Conservation (phyloP, 805 yeast genomes). For the Hanseniaspora occidentalis region DNA sequence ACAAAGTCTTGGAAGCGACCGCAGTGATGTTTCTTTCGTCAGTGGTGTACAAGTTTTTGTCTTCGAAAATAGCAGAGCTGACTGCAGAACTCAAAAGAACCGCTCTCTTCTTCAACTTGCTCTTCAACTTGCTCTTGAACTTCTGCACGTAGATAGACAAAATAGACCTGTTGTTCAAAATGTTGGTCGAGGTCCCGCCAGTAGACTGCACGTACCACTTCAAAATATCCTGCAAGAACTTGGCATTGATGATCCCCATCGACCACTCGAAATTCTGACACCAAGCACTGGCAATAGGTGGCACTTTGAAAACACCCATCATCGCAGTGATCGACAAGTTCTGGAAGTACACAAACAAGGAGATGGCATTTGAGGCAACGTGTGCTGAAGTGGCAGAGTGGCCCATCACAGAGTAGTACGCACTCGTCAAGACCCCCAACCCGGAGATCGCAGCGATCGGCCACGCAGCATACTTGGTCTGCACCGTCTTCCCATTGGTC, state of each 20-base stretch:
- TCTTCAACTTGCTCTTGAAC: conserved; percentile 17
- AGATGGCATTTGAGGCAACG: conserved; percentile 90
- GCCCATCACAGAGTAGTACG: conserved; percentile 75
- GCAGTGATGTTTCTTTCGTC: conserved; percentile 50
- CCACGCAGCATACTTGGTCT: conserved; percentile 88
- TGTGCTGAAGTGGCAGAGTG: conserved; percentile 86
- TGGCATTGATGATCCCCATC: conserved; percentile 70
- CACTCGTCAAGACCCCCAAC: conserved; percentile 76
- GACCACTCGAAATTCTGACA: conserved; percentile 95
- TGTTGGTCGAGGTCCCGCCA: conserved; percentile 76
- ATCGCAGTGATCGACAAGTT: conserved; percentile 81
- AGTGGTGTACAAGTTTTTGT: conserved; percentile 46
- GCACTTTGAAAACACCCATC: conserved; percentile 88
- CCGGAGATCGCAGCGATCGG: conserved; percentile 90
- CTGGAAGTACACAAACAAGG: conserved; percentile 89
- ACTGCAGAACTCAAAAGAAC: conserved; percentile 24
- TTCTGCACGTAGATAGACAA: conserved; percentile 83
- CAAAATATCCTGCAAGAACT: conserved; percentile 71
- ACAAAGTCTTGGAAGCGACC: conserved; percentile 55
- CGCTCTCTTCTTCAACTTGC: conserved; percentile 5
- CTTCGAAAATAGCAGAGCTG: conserved; percentile 39
- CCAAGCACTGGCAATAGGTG: conserved; percentile 98
- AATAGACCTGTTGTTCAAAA: conserved; percentile 47
- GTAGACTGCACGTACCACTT: conserved; percentile 94
- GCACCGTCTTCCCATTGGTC: conserved; percentile 85